Percentiles rank a stretch among this genome's conserved stretches.
phyloP scores from a whole-genome alignment of 2,329 filamentous ascomycete species.

The Geoglossum cookeanum region DNA sequence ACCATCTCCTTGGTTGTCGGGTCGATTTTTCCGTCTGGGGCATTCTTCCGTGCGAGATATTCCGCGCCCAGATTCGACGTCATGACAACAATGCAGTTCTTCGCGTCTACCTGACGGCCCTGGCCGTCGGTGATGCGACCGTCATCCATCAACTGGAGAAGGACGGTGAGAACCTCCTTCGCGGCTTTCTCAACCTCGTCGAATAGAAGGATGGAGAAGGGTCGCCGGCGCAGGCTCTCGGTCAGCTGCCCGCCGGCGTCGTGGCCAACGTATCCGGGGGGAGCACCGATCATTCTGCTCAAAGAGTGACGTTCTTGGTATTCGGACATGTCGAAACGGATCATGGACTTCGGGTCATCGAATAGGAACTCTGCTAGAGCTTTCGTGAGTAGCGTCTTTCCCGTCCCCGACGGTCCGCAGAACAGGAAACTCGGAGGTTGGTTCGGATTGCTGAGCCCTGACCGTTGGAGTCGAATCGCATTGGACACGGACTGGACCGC shows the following conservation, averaged over 20 bases:
- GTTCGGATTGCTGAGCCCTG: slow-evolving; percentile 86
- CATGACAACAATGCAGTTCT: slow-evolving; percentile 98
- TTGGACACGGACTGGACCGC: slow-evolving; percentile 87
- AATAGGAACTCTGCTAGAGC: slow-evolving; percentile 95
- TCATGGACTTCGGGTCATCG: slow-evolving; percentile 93
- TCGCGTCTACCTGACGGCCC: slow-evolving; percentile 82
- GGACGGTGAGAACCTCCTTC: slow-evolving; percentile 89
- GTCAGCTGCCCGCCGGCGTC: slow-evolving; percentile 92
- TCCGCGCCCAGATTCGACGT: slow-evolving; percentile 94
- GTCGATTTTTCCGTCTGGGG: slow-evolving; percentile 70
- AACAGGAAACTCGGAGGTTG: slow-evolving; percentile 96
- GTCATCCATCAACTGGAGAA: slow-evolving; percentile 98
- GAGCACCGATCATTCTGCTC: slow-evolving; percentile 93
- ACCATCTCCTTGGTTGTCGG: slow-evolving; percentile 71
- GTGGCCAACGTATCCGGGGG: slow-evolving; percentile 91
- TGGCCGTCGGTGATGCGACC: slow-evolving; percentile 96
- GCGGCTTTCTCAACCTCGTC: slow-evolving; percentile 98
- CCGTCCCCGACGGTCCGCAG: slow-evolving; percentile 94
- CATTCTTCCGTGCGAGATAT: slow-evolving; percentile 63
- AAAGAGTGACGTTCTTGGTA: slow-evolving; percentile 95
- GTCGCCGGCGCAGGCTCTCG: slow-evolving; percentile 78
- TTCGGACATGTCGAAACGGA: slow-evolving; percentile 98
- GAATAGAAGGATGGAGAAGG: slow-evolving; percentile 94
- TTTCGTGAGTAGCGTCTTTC: slow-evolving; percentile 94
- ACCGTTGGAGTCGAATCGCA: slow-evolving; percentile 85